Evolutionary conservation across 106 monocot species (phyloP), one percentile per base, ranked within the genome.

Genomic region (Platanthera zijinensis): DNA sequence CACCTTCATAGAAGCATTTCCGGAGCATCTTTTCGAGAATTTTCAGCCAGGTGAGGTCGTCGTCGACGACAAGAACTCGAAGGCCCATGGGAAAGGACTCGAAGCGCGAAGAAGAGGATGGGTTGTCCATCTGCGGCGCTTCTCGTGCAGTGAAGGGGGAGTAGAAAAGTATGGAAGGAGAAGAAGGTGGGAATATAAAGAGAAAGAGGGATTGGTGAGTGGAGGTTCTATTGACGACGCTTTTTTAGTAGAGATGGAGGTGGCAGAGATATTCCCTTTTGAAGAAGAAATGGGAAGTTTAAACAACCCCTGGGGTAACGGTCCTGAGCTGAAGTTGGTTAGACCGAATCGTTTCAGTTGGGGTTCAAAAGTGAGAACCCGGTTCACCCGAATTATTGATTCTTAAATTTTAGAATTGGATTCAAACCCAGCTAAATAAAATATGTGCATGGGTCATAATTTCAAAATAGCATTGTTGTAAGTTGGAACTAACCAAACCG

Each of bases 1-100:
- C 76, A 90, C 90, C 90, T 85, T 90, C 87, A 81, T 87, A 90
- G 18, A 83, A 87, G 81, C 90, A 90, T 83, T 90, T 90, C 53
- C 79, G 73, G 78, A 90, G 90, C 90, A 90, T 90, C 85, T 87
- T 90, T 63, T 90, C 90, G 2, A 90, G 74, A 59, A 90, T 90
- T 83, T 90, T 90, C 66, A 90, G 48, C 90, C 90, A 90, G 10
- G 90, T 90, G 51, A 85, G 85, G 51, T 90, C 90, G 79, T 90
- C 90, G 52, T 90, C 90, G 0, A 90, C 90, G 7, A 90, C 87
- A 10, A 90, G 79, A 75, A 90, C 90, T 12, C 90, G 77, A 30
- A 90, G 87, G 0, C 90, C 90, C 52, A 73, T 21, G 0, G 90
- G 90, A 68, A 90, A 90, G 52, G 81, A 83, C 32, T 89, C 86